Percentiles rank a stretch among this genome's conserved stretches.
phyloP scores from a whole-genome alignment of 768 basidiomycete species.

The Termitomyces bulborhizus region DNA sequence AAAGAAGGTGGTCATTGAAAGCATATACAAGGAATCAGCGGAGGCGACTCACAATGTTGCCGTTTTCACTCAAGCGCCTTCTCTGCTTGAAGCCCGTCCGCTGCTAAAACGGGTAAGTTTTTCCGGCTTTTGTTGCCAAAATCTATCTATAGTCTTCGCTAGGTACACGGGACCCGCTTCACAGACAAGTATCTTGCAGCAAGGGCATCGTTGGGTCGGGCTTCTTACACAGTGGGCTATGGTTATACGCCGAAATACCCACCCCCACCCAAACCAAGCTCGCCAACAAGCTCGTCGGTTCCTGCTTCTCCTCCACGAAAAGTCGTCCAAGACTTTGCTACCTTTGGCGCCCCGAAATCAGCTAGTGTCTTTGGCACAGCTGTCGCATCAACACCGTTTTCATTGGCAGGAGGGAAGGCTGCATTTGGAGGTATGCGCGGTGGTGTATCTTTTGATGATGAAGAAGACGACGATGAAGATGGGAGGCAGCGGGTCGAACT shows the following conservation, averaged over 20 bases:
- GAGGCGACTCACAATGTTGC: constrained; percentile 88
- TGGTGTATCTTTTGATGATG: constrained; percentile 37
- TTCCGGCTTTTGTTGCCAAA: not conserved
- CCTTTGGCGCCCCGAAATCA: constrained; percentile 71
- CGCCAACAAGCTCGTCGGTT: constrained; percentile 31
- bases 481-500: constrained; percentile 72
- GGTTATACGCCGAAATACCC: constrained; percentile 40
- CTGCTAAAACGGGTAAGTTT: constrained; percentile 68
- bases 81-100: constrained; percentile 68
- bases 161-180: constrained; percentile 95
- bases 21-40: constrained; percentile 89
- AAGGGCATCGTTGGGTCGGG: constrained; percentile 51
- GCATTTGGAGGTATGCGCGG: constrained; percentile 77
- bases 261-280: constrained; percentile 33
- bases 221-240: constrained; percentile 46
- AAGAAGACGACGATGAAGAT: constrained; percentile 72
- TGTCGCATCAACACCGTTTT: constrained; percentile 75
- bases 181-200: constrained; percentile 92
- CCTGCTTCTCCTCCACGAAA: constrained; percentile 75
- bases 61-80: constrained; percentile 71
- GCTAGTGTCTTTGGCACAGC: constrained; percentile 82
- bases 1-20: constrained; percentile 94
- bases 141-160: constrained; percentile 6
- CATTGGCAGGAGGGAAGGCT: constrained; percentile 71
- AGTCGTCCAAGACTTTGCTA: constrained; percentile 83